Evolutionary conservation across 2,329 filamentous ascomycete species (phyloP).

Genomic region (Exophiala bonariae): DNA sequence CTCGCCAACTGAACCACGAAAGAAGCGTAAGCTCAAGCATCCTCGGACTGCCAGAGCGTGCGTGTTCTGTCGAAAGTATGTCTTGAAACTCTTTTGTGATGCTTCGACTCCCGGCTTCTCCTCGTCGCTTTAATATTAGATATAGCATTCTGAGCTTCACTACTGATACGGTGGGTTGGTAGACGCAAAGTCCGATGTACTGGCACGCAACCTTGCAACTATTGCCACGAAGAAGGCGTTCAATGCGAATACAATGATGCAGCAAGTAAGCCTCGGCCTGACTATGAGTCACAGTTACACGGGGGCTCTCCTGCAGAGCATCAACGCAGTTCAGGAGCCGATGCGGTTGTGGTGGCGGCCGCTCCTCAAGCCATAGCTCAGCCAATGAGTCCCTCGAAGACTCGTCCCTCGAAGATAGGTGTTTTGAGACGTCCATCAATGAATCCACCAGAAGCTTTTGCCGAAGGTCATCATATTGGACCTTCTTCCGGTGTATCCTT

Average conservation of each 20-base stretch:
- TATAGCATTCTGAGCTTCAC: not conserved
- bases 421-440: slow-evolving; percentile 16
- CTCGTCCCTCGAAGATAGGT: not conserved
- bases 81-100: not conserved
- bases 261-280: not conserved
- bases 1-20: slow-evolving; percentile 17
- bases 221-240: slow-evolving; percentile 24
- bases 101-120: not conserved
- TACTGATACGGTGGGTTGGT: not conserved
- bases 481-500: slow-evolving; percentile 50
- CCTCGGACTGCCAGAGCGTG: slow-evolving; percentile 26
- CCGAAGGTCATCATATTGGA: slow-evolving; percentile 51
- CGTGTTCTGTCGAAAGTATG: slow-evolving; percentile 27
- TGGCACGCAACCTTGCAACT: slow-evolving; percentile 26
- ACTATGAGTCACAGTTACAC: not conserved
- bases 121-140: not conserved
- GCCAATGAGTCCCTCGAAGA: not conserved
- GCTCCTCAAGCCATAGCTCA: not conserved
- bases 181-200: slow-evolving; percentile 27
- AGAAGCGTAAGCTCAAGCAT: slow-evolving; percentile 27
- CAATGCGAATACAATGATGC: slow-evolving; percentile 25
- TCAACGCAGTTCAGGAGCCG: not conserved
- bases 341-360: not conserved
- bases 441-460: slow-evolving; percentile 25
- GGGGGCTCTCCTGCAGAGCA: not conserved